phyloP scores from a whole-genome alignment of 2,329 filamentous ascomycete genomes.

The Aspergillus japonicus region DNA sequence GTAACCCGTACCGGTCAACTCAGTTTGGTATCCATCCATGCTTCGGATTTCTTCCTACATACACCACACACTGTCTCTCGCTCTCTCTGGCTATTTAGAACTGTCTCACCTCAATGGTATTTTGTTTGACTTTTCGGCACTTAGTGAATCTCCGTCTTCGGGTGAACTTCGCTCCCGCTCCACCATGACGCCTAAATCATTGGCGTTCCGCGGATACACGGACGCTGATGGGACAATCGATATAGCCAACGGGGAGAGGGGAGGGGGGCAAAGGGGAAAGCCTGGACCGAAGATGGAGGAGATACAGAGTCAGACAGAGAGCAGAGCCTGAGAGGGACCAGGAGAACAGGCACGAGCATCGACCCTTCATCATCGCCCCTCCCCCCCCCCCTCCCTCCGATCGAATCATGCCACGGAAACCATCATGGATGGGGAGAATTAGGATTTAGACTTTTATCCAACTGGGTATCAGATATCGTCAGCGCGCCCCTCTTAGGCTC shows the following conservation, averaged over 20 bases:
- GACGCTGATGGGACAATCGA: neutral
- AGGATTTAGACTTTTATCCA: conserved; percentile 3
- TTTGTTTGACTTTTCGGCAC: neutral
- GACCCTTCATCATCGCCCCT: neutral
- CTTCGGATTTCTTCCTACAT: neutral
- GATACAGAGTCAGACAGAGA: too few relatives aligned
- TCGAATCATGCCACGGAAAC: conserved; percentile 1
- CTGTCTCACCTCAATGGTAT: neutral
- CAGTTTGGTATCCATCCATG: neutral
- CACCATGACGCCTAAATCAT: neutral
- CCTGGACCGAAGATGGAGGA: neutral
- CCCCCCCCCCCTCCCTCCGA: neutral
- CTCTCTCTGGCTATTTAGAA: neutral
- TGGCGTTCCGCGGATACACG: neutral
- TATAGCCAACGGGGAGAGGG: neutral
- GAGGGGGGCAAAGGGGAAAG: neutral
- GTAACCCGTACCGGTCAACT: neutral
- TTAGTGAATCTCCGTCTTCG: conserved; percentile 2
- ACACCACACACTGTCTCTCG: neutral
- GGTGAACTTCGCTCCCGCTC: neutral
- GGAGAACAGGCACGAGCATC: neutral
- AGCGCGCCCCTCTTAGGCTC: neutral
- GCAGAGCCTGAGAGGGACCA: too few relatives aligned
- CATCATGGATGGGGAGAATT: neutral
- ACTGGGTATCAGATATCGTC: conserved; percentile 5